Evolutionary conservation across 768 basidiomycete genomes (phyloP).

Genomic region (Serpula lacrymans): DNA sequence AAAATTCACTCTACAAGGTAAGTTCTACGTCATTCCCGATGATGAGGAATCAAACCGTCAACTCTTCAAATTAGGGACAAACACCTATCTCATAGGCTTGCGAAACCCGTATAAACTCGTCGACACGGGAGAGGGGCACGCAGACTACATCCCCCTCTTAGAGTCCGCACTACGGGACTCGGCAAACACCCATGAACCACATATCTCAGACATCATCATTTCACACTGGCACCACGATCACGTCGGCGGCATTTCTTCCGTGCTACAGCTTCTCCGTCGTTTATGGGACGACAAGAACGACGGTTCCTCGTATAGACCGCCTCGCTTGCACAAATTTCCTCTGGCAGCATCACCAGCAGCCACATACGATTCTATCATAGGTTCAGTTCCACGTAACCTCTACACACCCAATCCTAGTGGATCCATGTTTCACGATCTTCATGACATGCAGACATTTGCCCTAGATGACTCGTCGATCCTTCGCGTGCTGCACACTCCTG

Average conservation of each 20-base stretch:
- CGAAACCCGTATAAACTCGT: slow-evolving; percentile 72
- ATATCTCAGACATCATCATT: slow-evolving; percentile 85
- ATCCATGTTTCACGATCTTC: slow-evolving; percentile 52
- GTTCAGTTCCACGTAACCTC: slow-evolving; percentile 38
- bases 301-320: slow-evolving; percentile 51
- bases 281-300: slow-evolving; percentile 57
- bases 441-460: slow-evolving; percentile 50
- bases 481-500: slow-evolving; percentile 79
- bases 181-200: slow-evolving; percentile 39
- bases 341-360: slow-evolving; percentile 28
- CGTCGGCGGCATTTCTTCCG: slow-evolving; percentile 66
- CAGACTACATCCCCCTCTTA: slow-evolving; percentile 65
- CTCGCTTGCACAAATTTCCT: slow-evolving; percentile 75
- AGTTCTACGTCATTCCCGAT: not conserved
- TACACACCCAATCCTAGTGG: slow-evolving; percentile 46
- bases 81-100: slow-evolving; percentile 81
- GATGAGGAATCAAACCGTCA: too few relatives aligned
- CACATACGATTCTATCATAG: slow-evolving; percentile 37
- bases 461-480: slow-evolving; percentile 36
- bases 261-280: slow-evolving; percentile 60
- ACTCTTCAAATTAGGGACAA: slow-evolving; percentile 58
- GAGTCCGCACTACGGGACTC: slow-evolving; percentile 51
- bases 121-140: slow-evolving; percentile 77
- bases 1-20: slow-evolving; percentile 85
- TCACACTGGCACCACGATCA: slow-evolving; percentile 94